phyloP scores from a whole-genome alignment of 441 rosid species.

The Pelargonium myrrhifolium region DNA sequence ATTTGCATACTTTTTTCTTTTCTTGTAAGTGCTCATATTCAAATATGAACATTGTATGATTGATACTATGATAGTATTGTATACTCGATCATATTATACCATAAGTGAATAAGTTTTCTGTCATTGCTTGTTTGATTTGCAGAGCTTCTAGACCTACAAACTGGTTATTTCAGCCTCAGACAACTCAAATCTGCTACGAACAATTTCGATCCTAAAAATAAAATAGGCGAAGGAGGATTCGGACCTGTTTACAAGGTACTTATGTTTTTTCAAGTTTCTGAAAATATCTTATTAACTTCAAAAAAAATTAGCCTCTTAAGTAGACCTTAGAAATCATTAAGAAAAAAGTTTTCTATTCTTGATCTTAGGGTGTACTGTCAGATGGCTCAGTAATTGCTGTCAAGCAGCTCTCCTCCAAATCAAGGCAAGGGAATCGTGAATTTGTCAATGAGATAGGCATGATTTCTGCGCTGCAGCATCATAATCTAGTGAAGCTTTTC shows the following conservation, averaged over 20 bases:
- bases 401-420: conserved; percentile 63
- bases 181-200: conserved; percentile 75
- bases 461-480: conserved; percentile 87
- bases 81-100: too few species aligned
- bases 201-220: conserved; percentile 51
- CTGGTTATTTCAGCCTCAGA: conserved; percentile 55
- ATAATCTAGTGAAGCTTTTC: conserved; percentile 75
- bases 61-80: too few species aligned
- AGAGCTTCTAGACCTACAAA: conserved; percentile 63
- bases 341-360: conserved; percentile 11
- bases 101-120: not conserved
- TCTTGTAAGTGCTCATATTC: not conserved
- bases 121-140: conserved; percentile 20
- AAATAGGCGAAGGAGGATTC: conserved; percentile 89
- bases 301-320: not conserved
- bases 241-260: conserved; percentile 65
- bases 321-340: not conserved
- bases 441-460: conserved; percentile 71
- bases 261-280: not conserved
- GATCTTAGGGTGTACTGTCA: conserved; percentile 46
- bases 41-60: too few species aligned
- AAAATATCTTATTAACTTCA: too few species aligned
- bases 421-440: conserved; percentile 64
- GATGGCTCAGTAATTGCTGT: conserved; percentile 71
- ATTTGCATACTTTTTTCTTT: not conserved